A percentile compares a stretch with the other conserved stretches of the same genome.
phyloP scores from a whole-genome alignment of 2,329 filamentous ascomycete species.

The Moelleriella libera region DNA sequence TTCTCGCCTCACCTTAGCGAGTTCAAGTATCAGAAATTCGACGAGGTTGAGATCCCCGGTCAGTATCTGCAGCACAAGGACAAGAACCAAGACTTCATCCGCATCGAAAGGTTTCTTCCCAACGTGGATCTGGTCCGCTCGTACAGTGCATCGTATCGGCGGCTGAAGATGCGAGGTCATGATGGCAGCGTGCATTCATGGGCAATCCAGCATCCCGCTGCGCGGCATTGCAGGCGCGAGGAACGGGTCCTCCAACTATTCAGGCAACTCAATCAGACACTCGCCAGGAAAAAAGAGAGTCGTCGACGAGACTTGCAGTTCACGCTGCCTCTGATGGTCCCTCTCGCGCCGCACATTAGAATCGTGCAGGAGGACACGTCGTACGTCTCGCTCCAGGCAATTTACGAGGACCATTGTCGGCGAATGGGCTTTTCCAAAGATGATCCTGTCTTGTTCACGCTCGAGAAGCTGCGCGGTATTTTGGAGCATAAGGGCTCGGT shows the following conservation, averaged over 20 bases:
- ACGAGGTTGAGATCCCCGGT: constrained; percentile 94
- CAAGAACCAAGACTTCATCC: constrained; percentile 97
- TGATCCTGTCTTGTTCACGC: constrained; percentile 85
- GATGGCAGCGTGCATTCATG: constrained; percentile 96
- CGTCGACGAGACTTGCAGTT: constrained; percentile 89
- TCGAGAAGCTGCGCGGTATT: constrained; percentile 79
- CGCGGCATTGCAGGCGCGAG: constrained; percentile 81
- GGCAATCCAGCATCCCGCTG: constrained; percentile 89
- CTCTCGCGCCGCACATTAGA: constrained; percentile 83
- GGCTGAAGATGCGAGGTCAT: constrained; percentile 90
- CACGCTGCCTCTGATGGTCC: constrained; percentile 89
- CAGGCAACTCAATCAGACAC: constrained; percentile 87
- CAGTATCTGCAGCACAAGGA: constrained; percentile 97
- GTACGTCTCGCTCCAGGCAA: constrained; percentile 84
- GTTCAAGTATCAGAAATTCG: constrained; percentile 94
- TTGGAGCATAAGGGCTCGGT: constrained; percentile 51
- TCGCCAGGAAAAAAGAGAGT: constrained; percentile 89
- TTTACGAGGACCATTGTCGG: constrained; percentile 94
- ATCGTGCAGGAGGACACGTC: constrained; percentile 93
- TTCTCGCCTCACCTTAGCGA: constrained; percentile 89
- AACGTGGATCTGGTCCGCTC: constrained; percentile 86
- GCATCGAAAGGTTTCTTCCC: constrained; percentile 91
- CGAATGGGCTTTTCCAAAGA: constrained; percentile 82
- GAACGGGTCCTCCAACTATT: constrained; percentile 93
- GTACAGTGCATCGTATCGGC: constrained; percentile 79